Percentiles rank a stretch among this genome's conserved stretches.
Evolutionary conservation across 345 rosid species (phyloP).

Genomic region (Erodium maritimum): DNA sequence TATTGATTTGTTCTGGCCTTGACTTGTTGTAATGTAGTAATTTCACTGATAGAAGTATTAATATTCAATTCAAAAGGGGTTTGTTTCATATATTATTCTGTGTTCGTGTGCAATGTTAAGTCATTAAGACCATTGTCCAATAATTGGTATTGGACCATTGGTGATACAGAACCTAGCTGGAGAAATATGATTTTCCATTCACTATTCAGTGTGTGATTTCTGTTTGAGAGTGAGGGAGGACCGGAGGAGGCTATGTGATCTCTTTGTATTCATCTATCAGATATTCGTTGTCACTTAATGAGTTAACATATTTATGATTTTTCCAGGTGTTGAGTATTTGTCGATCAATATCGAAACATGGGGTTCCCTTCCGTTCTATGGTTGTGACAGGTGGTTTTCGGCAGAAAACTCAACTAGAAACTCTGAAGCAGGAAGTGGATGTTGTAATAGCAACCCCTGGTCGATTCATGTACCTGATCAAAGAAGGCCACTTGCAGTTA

Average conservation of each 20-base stretch:
- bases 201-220: neutral
- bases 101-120: neutral
- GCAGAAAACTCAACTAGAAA: conserved; percentile 81
- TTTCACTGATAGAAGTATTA: neutral
- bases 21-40: neutral
- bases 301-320: conserved; percentile 12
- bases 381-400: conserved; percentile 84
- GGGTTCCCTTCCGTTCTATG: conserved; percentile 89
- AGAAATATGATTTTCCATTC: conserved; percentile 1
- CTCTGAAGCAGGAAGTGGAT: conserved; percentile 64
- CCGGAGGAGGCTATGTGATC: neutral
- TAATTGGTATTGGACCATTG: too few relatives aligned
- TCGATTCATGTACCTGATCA: conserved; percentile 71
- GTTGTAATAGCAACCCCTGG: conserved; percentile 93
- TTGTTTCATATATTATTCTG: neutral
- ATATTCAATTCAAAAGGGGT: neutral
- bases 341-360: conserved; percentile 61
- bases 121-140: neutral
- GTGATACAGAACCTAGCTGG: neutral
- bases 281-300: conserved; percentile 14
- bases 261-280: conserved; percentile 3
- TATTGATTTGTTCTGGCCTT: neutral
- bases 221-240: neutral
- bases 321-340: conserved; percentile 77
- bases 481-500: conserved; percentile 56